These are phyloP conservation scores for Cordia subcordata DNA, from an alignment of 257 asterid species.

Conservation along the genomic window DNA sequence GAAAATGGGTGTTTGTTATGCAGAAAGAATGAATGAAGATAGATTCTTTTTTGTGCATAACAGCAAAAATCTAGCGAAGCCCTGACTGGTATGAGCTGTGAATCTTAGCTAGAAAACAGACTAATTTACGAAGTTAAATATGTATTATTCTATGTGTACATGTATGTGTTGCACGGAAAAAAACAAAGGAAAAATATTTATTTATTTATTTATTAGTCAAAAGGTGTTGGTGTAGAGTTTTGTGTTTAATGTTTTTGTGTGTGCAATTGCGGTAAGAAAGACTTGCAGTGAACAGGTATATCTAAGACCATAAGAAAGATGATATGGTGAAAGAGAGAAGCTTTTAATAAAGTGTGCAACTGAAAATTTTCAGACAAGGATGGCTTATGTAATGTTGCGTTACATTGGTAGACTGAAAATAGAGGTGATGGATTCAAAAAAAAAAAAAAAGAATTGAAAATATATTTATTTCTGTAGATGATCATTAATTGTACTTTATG, in stretches of 20 bases:
- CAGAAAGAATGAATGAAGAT: constrained; percentile 7
- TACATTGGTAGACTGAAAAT: too few relatives aligned
- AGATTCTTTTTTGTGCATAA: constrained; percentile 18
- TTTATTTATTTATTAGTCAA: not conserved
- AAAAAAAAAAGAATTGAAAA: too few relatives aligned
- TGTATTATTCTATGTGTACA: not conserved
- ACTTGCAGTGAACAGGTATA: too few relatives aligned
- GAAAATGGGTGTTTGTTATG: not conserved
- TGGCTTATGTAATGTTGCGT: too few relatives aligned
- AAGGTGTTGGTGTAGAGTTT: not conserved
- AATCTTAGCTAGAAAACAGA: constrained; percentile 9
- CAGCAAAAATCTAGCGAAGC: constrained; percentile 33
- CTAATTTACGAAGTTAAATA: too few relatives aligned
- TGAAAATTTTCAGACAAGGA: not conserved
- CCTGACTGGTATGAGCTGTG: constrained; percentile 20
- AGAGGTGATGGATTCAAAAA: too few relatives aligned
- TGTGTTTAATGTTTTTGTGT: not conserved
- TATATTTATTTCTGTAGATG: too few relatives aligned
- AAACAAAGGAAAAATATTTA: not conserved
- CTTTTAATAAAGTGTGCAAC: not conserved
- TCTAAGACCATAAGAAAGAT: too few relatives aligned
- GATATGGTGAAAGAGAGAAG: not conserved
- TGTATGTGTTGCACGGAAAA: not conserved
- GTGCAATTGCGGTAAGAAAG: not conserved
- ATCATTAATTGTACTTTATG: too few relatives aligned